Percentiles rank a stretch among this genome's conserved stretches.
Conservation (phyloP, 2,329 filamentous ascomycete species). For the Pestalotiopsis sp. region DNA sequence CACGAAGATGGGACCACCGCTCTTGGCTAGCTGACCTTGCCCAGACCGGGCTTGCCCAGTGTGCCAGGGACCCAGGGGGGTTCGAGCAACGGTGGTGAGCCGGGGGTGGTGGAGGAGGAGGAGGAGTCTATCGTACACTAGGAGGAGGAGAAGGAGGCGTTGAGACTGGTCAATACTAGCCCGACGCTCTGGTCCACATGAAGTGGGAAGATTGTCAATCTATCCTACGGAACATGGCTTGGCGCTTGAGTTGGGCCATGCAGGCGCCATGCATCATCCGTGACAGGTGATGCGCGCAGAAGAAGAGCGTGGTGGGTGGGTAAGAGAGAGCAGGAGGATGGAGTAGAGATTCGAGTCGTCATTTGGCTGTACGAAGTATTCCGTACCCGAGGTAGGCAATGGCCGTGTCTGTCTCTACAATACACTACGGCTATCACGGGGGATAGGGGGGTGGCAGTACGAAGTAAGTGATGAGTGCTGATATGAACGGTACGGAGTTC, state of each 20-base stretch:
- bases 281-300: conserved; percentile 4
- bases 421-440: no score
- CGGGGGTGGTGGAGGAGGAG: not conserved
- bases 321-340: not conserved
- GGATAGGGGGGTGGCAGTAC: no score
- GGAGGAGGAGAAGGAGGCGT: not conserved
- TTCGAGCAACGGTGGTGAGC: not conserved
- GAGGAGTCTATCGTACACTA: not conserved
- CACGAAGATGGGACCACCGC: not conserved
- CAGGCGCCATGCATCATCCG: conserved; percentile 5
- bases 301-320: not conserved
- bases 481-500: no score
- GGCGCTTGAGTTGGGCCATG: not conserved
- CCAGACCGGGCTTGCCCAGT: not conserved
- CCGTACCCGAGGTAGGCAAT: not conserved
- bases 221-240: not conserved
- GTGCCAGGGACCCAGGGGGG: not conserved
- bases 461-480: no score
- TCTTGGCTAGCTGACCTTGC: not conserved
- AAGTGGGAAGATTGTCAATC: conserved; percentile 6
- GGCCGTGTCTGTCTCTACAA: not conserved
- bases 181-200: conserved; percentile 6
- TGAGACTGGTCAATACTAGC: not conserved
- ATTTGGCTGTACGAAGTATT: not conserved
- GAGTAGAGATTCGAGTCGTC: not conserved